Evolutionary conservation across 2,329 filamentous ascomycete genomes (phyloP), one percentile per base, ranked within the genome.

Genomic region (Aspergillus thermomutatus): DNA sequence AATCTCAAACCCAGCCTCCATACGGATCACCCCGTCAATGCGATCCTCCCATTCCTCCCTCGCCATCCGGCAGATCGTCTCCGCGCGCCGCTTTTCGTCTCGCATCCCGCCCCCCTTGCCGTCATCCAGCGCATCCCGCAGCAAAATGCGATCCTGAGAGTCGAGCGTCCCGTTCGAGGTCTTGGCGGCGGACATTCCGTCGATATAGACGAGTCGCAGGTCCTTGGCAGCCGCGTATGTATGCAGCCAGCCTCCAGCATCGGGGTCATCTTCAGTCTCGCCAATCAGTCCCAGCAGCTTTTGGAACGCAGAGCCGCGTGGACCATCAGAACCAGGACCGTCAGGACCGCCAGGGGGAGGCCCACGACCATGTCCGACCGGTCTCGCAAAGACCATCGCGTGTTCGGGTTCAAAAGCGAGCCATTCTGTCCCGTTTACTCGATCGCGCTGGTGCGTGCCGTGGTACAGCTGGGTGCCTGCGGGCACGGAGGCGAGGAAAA

Each of bases 401-500:
- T 92, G 89, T 64, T 92, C 88, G 3, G 87, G 81, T 69, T 92
- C 89, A 66, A 91, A 92, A 0, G 89, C 89, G 1, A 92, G 77
- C 88, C 89, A 91, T 64, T 91, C 86, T 3, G 79, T 81, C 0
- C 79, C 81, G 2, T 72, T 70, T 0, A 89, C 79, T 0, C 79
- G 75, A 1, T 80, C 70, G 0, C 75, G 62, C 0, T 66, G 69
- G 8, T 62, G 62, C 0, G 79, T 80, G 11, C 89, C 89, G 66
- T 92, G 89, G 64, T 91, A 90, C 9, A 91, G 71, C 37, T 86
- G 74, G 0, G 85, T 87, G 3, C 85, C 87, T 19, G 77, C 75
- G 0, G 88, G 87, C 0, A 92, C 80, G 0, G 80, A 82, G 1
- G 83, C 87, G 0, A 87, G 78, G 64, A 91, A 89, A 63, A 89